phyloP scores from a whole-genome alignment of 2,329 filamentous ascomycete genomes.

The Pestalotiopsis sp. region DNA sequence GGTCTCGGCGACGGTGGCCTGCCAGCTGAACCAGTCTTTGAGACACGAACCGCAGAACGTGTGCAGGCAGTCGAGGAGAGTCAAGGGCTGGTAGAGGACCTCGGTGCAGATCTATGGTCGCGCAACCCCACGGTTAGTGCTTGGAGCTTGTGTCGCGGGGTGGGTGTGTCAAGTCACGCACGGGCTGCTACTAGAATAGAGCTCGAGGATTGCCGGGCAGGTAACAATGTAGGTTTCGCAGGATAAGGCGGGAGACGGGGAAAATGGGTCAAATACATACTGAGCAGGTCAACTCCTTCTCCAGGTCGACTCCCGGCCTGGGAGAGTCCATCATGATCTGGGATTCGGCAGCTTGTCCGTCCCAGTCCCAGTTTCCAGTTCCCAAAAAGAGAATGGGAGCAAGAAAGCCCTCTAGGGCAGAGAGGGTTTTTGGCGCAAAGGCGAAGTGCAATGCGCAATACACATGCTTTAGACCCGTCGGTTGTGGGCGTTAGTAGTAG shows the following conservation, averaged over 20 bases:
- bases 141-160: slow-evolving; percentile 3
- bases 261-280: slow-evolving; percentile 55
- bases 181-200: neutral
- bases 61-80: slow-evolving; percentile 88
- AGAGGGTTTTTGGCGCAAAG: neutral
- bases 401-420: slow-evolving; percentile 4
- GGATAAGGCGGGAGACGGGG: slow-evolving; percentile 13
- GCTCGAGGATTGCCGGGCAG: slow-evolving; percentile 9
- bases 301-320: slow-evolving; percentile 66
- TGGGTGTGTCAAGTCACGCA: neutral
- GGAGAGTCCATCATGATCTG: slow-evolving; percentile 47
- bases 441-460: slow-evolving; percentile 3
- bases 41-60: slow-evolving; percentile 95
- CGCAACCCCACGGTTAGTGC: slow-evolving; percentile 4
- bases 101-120: slow-evolving; percentile 85
- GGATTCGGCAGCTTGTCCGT: neutral
- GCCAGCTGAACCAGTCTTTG: slow-evolving; percentile 92
- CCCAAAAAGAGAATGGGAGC: neutral
- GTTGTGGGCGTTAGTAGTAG: neutral
- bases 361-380: neutral
- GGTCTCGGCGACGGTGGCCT: slow-evolving; percentile 60
- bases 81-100: slow-evolving; percentile 86
- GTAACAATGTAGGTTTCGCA: slow-evolving; percentile 6
- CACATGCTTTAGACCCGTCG: neutral
- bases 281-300: slow-evolving; percentile 93